Base-by-base conservation (phyloP, 768 basidiomycete species). In the Suillus alpinus region DNA sequence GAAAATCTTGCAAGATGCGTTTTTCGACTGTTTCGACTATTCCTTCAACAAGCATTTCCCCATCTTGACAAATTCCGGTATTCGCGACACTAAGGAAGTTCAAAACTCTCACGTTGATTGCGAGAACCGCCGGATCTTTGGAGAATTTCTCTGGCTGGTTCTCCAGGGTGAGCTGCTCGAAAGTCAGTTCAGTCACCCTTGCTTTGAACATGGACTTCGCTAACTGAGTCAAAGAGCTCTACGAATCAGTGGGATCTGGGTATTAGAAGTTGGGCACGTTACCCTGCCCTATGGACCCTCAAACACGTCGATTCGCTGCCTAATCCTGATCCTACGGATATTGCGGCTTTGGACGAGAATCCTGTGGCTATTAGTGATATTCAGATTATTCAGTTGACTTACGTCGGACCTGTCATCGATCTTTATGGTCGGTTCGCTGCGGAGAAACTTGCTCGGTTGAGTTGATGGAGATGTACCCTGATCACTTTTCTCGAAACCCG, bases 291-390 rank as follows among this genome's bases (percentile, higher is more conserved):
- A 3, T 97, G 95, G 95, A 96, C 94, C 3, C 79, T 97, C 61
- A 94, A 94, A 69, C 94, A 94, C 65, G 95, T 97, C 63, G 95
- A 96, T 73, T 96, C 95, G 6, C 77, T 97, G 40, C 94, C 95
- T 8, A 97, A 97, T 76, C 95, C 95, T 4, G 94, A 94, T 75
- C 95, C 95, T 1, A 93, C 86, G 57, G 95, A 97, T 78, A 96
- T 96, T 63, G 94, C 92, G 2, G 95, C 94, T 34, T 76, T 97
- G 58, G 95, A 94, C 64, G 92, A 91, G 71, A 86, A 80, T 46
- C 89, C 93, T 0, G 74, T 87, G 40, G 81, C 83, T 26, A 78
- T 93, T 14, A 83, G 85, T 40, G 87, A 91, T 62, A 82, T 97
- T 57, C 72, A 88, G 68, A 79, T 96, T 37, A 90, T 96, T 61